Evolutionary conservation across 495 filamentous ascomycete species (phyloP), one percentile per base, ranked within the genome.

Genomic region (Tuber melanosporum): DNA sequence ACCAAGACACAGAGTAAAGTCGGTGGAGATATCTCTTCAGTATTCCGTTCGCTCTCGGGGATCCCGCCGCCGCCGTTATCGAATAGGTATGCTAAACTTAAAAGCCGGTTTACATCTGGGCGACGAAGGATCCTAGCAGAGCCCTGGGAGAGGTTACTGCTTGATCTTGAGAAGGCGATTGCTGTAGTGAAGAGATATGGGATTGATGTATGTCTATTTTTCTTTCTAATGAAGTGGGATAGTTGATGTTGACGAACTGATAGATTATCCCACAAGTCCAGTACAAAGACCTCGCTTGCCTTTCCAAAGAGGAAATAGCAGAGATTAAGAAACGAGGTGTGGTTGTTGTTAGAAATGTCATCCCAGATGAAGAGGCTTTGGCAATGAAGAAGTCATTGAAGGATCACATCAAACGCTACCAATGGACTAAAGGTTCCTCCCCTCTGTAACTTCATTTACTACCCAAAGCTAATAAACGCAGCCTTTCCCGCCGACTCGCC

Each of bases 21-120:
- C 0, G 57, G 57, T 3, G 94, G 94, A 7, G 91, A 95, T 83
- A 97, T 97, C 72, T 93, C 92, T 0, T 92, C 92, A 76, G 89
- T 93, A 10, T 97, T 97, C 75, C 91, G 91, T 5, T 94, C 92
- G 32, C 86, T 97, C 43, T 92, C 92, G 0, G 92, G 92, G 20
- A 86, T 87, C 45, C 84, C 88, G 26, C 86, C 88, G 7, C 83
- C 88, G 57, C 91, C 92, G 7, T 87, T 97, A 1, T 90, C 92
- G 0, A 83, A 88, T 62, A 88, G 93, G 8, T 97, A 93, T 81
- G 89, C 90, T 36, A 86, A 91, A n/a, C 86, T 95, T n/a, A 97
- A 97, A 80, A 81, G 81, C 14, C 82, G 85, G 5, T 85, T 95
- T 3, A 89, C 92, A 32, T 75, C 84, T 14, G 91, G 90, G 14